Percentiles rank a stretch among this genome's conserved stretches.
Conservation (phyloP, 306 rosid species). For the Aeschynomene evenia region DNA sequence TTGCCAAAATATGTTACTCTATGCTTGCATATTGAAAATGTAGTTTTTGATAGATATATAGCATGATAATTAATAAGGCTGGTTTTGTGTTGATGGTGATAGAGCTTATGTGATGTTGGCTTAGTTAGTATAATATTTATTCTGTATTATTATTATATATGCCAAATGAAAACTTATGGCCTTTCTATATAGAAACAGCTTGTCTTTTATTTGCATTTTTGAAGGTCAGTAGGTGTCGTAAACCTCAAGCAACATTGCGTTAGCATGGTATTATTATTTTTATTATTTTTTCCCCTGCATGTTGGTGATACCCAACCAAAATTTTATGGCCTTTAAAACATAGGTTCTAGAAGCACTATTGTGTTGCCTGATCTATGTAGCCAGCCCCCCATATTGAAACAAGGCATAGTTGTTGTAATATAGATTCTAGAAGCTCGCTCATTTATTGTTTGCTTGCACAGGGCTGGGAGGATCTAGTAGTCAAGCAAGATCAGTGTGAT, state of each 20-base stretch:
- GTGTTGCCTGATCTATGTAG: too few relatives aligned
- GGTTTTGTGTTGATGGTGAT: too few relatives aligned
- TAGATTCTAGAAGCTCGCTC: conserved; percentile 19
- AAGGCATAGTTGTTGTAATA: not conserved
- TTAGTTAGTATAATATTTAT: too few relatives aligned
- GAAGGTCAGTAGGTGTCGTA: conserved; percentile 12
- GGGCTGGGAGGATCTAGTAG: conserved; percentile 96
- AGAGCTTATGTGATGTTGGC: too few relatives aligned
- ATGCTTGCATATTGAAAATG: too few relatives aligned
- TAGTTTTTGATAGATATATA: too few relatives aligned
- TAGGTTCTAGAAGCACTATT: conserved; percentile 12
- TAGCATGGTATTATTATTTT: not conserved
- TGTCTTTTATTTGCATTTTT: conserved; percentile 19
- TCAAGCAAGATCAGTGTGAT: conserved; percentile 83
- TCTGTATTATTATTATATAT: too few relatives aligned
- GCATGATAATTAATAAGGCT: too few relatives aligned
- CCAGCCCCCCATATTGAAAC: too few relatives aligned
- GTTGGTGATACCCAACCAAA: not conserved
- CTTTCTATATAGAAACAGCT: not conserved
- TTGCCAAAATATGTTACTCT: too few relatives aligned
- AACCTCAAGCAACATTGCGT: not conserved
- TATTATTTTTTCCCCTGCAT: not conserved
- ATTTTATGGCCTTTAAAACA: conserved; percentile 15
- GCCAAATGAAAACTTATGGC: too few relatives aligned
- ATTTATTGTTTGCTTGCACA: conserved; percentile 36